phyloP scores from a whole-genome alignment of 805 yeast genomes.

The Wickerhamomyces pijperi region DNA sequence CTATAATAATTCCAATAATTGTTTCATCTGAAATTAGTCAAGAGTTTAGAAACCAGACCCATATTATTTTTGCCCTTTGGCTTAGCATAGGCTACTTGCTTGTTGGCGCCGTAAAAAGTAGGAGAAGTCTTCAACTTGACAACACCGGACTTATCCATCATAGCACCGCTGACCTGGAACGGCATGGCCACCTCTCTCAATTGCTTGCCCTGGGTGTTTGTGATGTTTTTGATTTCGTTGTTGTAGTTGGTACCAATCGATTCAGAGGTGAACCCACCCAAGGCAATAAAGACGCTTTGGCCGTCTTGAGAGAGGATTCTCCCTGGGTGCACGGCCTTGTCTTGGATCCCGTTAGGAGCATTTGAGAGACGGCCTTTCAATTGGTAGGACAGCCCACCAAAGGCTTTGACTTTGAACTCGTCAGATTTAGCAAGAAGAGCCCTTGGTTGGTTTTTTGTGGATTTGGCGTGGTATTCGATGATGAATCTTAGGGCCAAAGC shows the following conservation, averaged over 20 bases:
- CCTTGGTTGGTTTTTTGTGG: constrained; percentile 2
- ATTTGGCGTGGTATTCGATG: constrained; percentile 9
- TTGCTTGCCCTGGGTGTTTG: constrained; percentile 26
- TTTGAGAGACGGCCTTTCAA: constrained; percentile 58
- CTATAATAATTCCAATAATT: too few species aligned
- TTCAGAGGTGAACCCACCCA: constrained; percentile 43
- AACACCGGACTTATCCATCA: constrained; percentile 26
- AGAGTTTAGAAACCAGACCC: too few species aligned
- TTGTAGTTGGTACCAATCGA: constrained; percentile 19
- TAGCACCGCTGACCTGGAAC: constrained; percentile 27
- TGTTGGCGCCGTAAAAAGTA: too few species aligned
- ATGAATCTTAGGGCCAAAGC: constrained; percentile 21
- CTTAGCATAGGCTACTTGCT: too few species aligned
- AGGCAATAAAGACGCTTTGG: constrained; percentile 29
- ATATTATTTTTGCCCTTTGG: too few species aligned
- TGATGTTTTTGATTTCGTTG: constrained; percentile 23
- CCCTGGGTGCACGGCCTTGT: constrained; percentile 52
- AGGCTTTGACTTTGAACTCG: constrained; percentile 37
- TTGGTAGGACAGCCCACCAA: constrained; percentile 67
- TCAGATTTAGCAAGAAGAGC: constrained; percentile 3
- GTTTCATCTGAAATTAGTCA: too few species aligned
- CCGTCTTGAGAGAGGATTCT: constrained; percentile 41
- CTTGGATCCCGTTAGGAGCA: constrained; percentile 58
- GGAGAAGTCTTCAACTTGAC: constrained; percentile 8
- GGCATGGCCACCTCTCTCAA: constrained; percentile 34